Conservation (phyloP, 148 eudicot genomes). For the Rhododendron vialii region DNA sequence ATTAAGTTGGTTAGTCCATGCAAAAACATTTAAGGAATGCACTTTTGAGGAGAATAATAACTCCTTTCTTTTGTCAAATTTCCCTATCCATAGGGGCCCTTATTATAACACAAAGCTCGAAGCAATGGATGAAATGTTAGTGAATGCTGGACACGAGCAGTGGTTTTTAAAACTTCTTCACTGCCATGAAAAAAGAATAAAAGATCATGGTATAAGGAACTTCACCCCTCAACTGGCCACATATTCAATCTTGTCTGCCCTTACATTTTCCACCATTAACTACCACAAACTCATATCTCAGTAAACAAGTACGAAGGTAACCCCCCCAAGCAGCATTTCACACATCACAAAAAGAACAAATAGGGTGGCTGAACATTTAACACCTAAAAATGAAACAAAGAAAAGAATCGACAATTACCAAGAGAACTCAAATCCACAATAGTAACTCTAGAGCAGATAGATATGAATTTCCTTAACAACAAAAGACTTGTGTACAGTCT, state of each 20-base stretch:
- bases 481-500: neutral
- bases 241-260: neutral
- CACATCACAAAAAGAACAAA: neutral
- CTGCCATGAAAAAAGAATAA: neutral
- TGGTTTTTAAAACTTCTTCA: neutral
- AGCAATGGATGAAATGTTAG: neutral
- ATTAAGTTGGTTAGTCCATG: neutral
- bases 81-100: neutral
- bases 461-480: neutral
- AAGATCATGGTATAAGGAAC: neutral
- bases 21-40: neutral
- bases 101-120: neutral
- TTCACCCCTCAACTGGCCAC: neutral
- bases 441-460: neutral
- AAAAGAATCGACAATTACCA: neutral
- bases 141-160: neutral
- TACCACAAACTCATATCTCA: neutral
- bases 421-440: neutral
- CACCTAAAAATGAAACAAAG: neutral
- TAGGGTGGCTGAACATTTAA: neutral
- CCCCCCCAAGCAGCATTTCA: neutral
- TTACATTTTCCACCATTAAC: neutral
- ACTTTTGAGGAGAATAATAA: neutral
- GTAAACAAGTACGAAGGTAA: neutral
- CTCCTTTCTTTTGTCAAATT: neutral